Conservation (phyloP, 805 yeast genomes). For the Candida incommunis region DNA sequence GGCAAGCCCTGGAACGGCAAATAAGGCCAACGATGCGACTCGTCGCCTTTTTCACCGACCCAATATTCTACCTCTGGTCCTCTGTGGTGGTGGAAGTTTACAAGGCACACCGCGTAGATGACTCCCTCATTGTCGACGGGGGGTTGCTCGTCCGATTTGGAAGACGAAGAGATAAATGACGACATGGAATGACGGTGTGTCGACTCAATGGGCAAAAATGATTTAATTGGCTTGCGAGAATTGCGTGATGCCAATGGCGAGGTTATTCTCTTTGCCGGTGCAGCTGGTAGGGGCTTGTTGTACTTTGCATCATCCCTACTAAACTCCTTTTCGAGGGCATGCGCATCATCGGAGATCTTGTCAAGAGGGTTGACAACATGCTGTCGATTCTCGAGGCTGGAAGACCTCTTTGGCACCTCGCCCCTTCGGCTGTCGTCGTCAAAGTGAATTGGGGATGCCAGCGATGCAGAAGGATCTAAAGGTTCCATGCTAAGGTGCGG, state of each 20-base stretch:
- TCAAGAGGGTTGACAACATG: not conserved
- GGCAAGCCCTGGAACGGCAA: constrained; percentile 92
- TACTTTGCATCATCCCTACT: not conserved
- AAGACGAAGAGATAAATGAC: not conserved
- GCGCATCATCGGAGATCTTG: not conserved
- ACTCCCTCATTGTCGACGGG: constrained; percentile 13
- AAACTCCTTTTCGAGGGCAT: not conserved
- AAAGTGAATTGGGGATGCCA: not conserved
- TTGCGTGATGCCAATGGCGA: too few relatives aligned
- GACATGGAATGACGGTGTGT: not conserved
- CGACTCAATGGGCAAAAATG: not conserved
- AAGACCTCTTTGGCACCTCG: not conserved
- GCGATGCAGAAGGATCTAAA: not conserved
- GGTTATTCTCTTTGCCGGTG: not conserved
- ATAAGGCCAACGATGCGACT: constrained; percentile 56
- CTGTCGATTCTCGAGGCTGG: not conserved
- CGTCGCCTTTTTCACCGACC: constrained; percentile 36
- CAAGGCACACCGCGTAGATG: constrained; percentile 75
- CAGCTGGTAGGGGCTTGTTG: not conserved
- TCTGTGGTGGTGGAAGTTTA: constrained; percentile 80
- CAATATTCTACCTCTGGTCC: constrained; percentile 96
- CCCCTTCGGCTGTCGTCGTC: not conserved
- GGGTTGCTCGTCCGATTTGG: not conserved
- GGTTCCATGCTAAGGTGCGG: not conserved
- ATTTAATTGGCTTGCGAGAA: too few relatives aligned